A percentile compares a stretch with the other conserved stretches of the same genome.
Conservation (phyloP, 1,284 basidiomycete genomes). For the Cutaneotrichosporon sp. region DNA sequence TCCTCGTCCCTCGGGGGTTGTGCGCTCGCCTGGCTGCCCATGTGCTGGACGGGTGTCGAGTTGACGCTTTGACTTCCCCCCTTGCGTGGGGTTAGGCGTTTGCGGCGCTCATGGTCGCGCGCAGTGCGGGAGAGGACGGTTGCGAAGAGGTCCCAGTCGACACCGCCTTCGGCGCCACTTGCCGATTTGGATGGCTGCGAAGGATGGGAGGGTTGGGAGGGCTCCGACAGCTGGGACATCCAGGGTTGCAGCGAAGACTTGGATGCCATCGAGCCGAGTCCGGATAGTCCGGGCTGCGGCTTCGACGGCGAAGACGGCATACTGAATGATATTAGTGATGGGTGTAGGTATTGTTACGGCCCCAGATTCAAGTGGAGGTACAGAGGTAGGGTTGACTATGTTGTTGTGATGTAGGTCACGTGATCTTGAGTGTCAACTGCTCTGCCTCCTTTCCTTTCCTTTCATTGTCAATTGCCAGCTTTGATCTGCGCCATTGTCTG, state of each 20-base stretch:
- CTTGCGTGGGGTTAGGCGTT: background rate
- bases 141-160: slow-evolving; percentile 1
- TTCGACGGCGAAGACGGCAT: too few relatives aligned
- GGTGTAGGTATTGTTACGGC: too few relatives aligned
- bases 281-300: too few relatives aligned
- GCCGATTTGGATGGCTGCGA: background rate
- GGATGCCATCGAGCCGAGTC: background rate
- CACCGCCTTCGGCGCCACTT: background rate
- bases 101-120: background rate
- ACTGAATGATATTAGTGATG: too few relatives aligned
- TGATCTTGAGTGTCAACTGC: too few relatives aligned
- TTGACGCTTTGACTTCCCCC: background rate
- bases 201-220: background rate
- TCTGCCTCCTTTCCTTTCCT: too few relatives aligned
- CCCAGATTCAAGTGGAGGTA: too few relatives aligned
- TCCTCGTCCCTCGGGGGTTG: background rate
- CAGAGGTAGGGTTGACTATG: too few relatives aligned
- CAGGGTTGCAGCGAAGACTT: background rate
- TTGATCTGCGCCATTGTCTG: too few relatives aligned
- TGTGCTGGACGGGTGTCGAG: background rate
- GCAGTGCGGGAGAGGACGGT: background rate
- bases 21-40: background rate
- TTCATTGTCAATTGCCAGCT: too few relatives aligned
- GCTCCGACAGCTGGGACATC: background rate
- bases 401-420: too few relatives aligned